Evolutionary conservation across 176 grass and related monocot species (phyloP).

Genomic region (Elaeis guineensis): DNA sequence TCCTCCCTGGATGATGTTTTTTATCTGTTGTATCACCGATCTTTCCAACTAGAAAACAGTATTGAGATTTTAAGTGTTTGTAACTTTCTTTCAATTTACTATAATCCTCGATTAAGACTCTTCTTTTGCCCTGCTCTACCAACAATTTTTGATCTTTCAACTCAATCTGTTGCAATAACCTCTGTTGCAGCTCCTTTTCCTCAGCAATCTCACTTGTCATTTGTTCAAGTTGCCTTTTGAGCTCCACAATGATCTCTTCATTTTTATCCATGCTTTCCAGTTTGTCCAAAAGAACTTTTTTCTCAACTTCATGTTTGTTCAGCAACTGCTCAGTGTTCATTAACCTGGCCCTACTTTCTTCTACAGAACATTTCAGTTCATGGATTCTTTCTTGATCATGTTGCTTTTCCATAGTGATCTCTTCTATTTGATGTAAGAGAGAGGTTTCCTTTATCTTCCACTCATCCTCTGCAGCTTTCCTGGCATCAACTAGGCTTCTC

Average conservation of each 20-base stretch:
- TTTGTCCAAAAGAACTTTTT: slow-evolving; percentile 25
- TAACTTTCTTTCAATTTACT: slow-evolving; percentile 40
- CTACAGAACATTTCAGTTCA: slow-evolving; percentile 26
- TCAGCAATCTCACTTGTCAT: slow-evolving; percentile 31
- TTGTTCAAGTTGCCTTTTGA: slow-evolving; percentile 35
- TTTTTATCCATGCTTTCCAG: slow-evolving; percentile 30
- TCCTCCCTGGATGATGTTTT: slow-evolving; percentile 13
- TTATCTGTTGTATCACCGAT: slow-evolving; percentile 28
- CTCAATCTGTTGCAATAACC: slow-evolving; percentile 34
- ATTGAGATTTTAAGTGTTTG: slow-evolving; percentile 58
- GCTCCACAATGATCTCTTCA: slow-evolving; percentile 14
- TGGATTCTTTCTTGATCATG: slow-evolving; percentile 26
- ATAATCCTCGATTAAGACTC: slow-evolving; percentile 27
- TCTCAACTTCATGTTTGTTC: slow-evolving; percentile 24
- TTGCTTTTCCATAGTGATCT: slow-evolving; percentile 24
- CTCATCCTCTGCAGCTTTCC: slow-evolving; percentile 36
- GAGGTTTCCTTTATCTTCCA: slow-evolving; percentile 50
- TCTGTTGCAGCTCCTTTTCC: slow-evolving; percentile 39
- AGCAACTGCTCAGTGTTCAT: slow-evolving; percentile 10
- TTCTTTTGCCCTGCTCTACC: slow-evolving; percentile 50
- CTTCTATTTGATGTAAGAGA: slow-evolving; percentile 40
- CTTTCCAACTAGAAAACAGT: slow-evolving; percentile 53
- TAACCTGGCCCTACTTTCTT: slow-evolving; percentile 34
- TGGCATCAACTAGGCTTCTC: slow-evolving; percentile 14
- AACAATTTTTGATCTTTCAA: slow-evolving; percentile 45